Percentiles rank a stretch among this genome's conserved stretches.
Conservation (phyloP, 2,329 filamentous ascomycete genomes). For the Phymatotrichopsis omnivora region DNA sequence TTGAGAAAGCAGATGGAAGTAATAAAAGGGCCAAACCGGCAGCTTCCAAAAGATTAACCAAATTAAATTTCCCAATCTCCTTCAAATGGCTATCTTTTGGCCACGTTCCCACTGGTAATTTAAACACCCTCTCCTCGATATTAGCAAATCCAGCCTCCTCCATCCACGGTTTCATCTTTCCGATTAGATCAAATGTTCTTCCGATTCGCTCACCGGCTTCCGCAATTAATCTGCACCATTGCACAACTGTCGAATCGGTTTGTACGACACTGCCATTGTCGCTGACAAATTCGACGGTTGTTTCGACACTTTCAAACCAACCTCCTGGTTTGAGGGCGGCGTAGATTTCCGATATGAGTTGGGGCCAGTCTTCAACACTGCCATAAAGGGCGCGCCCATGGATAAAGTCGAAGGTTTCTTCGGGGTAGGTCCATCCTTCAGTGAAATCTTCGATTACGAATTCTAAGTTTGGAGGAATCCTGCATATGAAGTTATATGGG, state of each 20-base stretch:
- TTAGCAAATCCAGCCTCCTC: slow-evolving; percentile 43
- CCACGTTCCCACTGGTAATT: slow-evolving; percentile 49
- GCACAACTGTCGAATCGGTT: slow-evolving; percentile 6
- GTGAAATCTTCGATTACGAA: slow-evolving; percentile 35
- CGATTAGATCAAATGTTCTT: slow-evolving; percentile 23
- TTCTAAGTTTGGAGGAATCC: slow-evolving; percentile 25
- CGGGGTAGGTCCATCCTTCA: slow-evolving; percentile 32
- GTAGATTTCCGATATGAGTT: slow-evolving; percentile 27
- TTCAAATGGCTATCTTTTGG: slow-evolving; percentile 36
- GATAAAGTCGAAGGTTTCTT: slow-evolving; percentile 33
- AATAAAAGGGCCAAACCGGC: slow-evolving; percentile 19
- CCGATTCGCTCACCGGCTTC: slow-evolving; percentile 21
- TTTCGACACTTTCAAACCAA: slow-evolving; percentile 34
- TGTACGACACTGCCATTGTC: slow-evolving; percentile 21
- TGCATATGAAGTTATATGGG: neutral
- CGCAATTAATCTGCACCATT: slow-evolving; percentile 24
- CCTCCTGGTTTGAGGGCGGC: slow-evolving; percentile 43
- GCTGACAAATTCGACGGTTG: slow-evolving; percentile 17
- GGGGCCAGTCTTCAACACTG: slow-evolving; percentile 30
- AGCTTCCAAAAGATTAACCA: slow-evolving; percentile 28
- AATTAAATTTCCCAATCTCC: slow-evolving; percentile 29
- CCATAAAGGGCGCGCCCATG: slow-evolving; percentile 32
- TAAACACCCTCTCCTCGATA: slow-evolving; percentile 43
- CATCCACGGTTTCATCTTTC: slow-evolving; percentile 25
- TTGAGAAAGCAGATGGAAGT: slow-evolving; percentile 4